phyloP scores from a whole-genome alignment of 495 filamentous ascomycete species.

The Alectoria sarmentosa region DNA sequence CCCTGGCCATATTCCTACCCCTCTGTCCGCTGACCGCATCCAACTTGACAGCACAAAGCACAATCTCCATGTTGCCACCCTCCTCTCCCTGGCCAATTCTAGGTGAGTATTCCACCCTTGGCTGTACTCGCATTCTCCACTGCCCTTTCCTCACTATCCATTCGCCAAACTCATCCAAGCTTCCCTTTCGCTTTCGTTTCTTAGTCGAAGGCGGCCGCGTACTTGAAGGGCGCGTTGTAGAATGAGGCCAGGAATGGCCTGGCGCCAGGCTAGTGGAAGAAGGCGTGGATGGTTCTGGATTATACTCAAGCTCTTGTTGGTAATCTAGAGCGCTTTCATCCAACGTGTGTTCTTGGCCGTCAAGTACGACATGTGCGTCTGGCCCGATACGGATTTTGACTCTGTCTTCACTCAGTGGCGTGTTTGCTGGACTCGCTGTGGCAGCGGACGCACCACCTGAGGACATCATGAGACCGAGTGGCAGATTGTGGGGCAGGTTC shows the following conservation, averaged over 20 bases:
- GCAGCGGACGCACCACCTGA: constrained; percentile 42
- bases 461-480: constrained; percentile 60
- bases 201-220: constrained; percentile 30
- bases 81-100: constrained; percentile 16
- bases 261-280: constrained; percentile 3
- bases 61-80: constrained; percentile 45
- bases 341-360: constrained; percentile 47
- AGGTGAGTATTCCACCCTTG: constrained; percentile 13
- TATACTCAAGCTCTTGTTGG: constrained; percentile 12
- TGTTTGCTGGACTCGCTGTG: constrained; percentile 59
- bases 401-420: constrained; percentile 60
- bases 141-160: constrained; percentile 76
- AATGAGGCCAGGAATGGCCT: constrained; percentile 5
- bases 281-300: neutral
- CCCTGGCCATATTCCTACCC: constrained; percentile 58
- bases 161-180: constrained; percentile 35
- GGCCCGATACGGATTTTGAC: constrained; percentile 59
- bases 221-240: constrained; percentile 4
- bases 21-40: constrained; percentile 65
- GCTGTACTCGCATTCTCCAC: constrained; percentile 70
- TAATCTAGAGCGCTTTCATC: constrained; percentile 17
- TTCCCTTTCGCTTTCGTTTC: constrained; percentile 44
- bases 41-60: constrained; percentile 73
- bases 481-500: constrained; percentile 58
- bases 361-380: constrained; percentile 65